These are phyloP conservation scores for Cyberlindnera sargentensis DNA, from an alignment of 805 yeast genomes.

Conservation along the genomic window DNA sequence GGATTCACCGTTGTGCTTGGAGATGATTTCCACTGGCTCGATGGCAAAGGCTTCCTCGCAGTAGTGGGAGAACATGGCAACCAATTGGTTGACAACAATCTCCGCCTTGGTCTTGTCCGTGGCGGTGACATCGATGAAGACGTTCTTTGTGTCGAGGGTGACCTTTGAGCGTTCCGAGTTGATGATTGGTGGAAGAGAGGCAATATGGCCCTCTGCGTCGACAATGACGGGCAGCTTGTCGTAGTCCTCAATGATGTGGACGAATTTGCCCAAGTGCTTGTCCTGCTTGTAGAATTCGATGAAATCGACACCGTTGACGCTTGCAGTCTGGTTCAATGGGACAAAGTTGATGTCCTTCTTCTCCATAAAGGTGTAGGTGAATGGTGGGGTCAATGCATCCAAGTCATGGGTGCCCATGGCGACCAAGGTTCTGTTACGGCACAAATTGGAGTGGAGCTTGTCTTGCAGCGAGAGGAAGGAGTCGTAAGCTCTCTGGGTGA, in stretches of 20 bases:
- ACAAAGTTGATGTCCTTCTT: slow-evolving; percentile 71
- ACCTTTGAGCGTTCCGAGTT: slow-evolving; percentile 90
- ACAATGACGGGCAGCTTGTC: slow-evolving; percentile 88
- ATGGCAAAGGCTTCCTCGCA: slow-evolving; percentile 74
- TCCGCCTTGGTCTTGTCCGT: slow-evolving; percentile 93
- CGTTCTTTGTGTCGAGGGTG: slow-evolving; percentile 73
- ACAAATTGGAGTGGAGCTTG: slow-evolving; percentile 87
- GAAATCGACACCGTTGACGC: slow-evolving; percentile 67
- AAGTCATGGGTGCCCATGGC: slow-evolving; percentile 98
- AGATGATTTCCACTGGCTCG: slow-evolving; percentile 83
- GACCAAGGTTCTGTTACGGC: slow-evolving; percentile 95
- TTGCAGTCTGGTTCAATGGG: slow-evolving; percentile 67
- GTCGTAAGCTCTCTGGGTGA: slow-evolving; percentile 80
- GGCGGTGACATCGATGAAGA: slow-evolving; percentile 91
- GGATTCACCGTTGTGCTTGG: slow-evolving; percentile 71
- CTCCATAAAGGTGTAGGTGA: slow-evolving; percentile 77
- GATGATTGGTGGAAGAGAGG: slow-evolving; percentile 95
- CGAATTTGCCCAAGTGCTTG: slow-evolving; percentile 81
- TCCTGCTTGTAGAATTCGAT: slow-evolving; percentile 89
- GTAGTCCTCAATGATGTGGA: slow-evolving; percentile 80
- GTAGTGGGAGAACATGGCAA: slow-evolving; percentile 93
- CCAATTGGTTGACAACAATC: slow-evolving; percentile 83
- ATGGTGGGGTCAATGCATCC: slow-evolving; percentile 73
- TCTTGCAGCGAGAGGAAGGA: slow-evolving; percentile 96
- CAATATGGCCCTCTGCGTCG: slow-evolving; percentile 68